Base-by-base conservation (phyloP, 345 rosid species). In the Carallia pectinifolia region DNA sequence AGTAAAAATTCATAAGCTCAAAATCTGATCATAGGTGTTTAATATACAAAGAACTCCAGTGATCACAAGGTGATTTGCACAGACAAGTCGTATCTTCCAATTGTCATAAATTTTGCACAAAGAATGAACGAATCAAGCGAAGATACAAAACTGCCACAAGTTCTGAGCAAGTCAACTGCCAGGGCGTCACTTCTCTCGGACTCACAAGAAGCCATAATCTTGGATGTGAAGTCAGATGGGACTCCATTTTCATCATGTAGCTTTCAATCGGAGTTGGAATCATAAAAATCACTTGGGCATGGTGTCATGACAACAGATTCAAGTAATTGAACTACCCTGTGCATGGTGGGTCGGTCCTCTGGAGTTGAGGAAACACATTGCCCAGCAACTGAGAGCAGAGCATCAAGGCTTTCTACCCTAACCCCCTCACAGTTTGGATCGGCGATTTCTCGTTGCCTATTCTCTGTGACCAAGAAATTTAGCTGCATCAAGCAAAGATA, bases 241-340 rank as follows among this genome's bases (percentile, higher is more conserved):
- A 60, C 70, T 37, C 67, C 68, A 53, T 33, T 59, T 64, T 70
- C 74, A 30, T 62, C 65, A 4, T 17, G 12, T 29, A 38, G 66
- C 47, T 69, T 53, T 89, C 87, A 90, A 44, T 95, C 99, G 3
- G 98, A 88, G 85, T 65, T 84, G 81, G 97, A 89, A 80, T 95
- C 99, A 40, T 95, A 92, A 30, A 95, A 90, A 69, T 95, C 98
- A 66, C 99, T 95, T 12, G 98, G 99, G 82, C 97, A 95, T 40
- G 99, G 99, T 73, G 97, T 92, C 98, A 92, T 92, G 67, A 92
- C 97, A 74, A 90, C 99, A 31, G 99, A 90, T 80, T 92, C 98
- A 15, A 95, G 94, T 65, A 89, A 75, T 71, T 95, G 99, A 38
- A 92, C 89, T 64, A 95, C 97, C 78, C 97, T 84, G 81, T 95